Evolutionary conservation across 2,329 filamentous ascomycete species (phyloP).

Genomic region (Colletotrichum coccodes): DNA sequence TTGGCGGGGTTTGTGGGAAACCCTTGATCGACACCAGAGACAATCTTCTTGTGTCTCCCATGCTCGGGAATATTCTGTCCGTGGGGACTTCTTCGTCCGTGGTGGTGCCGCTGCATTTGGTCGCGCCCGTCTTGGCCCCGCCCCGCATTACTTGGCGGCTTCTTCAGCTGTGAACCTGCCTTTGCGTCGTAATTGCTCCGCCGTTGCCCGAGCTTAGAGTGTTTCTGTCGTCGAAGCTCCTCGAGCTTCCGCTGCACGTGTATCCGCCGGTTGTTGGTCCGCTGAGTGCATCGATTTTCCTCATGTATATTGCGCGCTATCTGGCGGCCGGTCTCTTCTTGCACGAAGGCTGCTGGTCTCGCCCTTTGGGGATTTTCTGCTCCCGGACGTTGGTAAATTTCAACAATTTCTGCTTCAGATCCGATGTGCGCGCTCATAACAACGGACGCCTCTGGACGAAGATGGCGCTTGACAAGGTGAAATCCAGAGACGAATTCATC

Average conservation of each 20-base stretch:
- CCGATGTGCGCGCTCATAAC: neutral
- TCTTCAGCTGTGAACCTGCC: neutral
- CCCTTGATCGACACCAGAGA: neutral
- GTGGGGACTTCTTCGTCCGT: neutral
- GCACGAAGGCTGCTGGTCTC: conserved; percentile 1
- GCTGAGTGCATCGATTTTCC: neutral
- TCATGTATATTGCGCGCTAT: neutral
- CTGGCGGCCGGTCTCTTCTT: neutral
- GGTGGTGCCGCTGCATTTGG: conserved; percentile 19
- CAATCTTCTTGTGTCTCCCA: neutral
- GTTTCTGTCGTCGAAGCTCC: neutral
- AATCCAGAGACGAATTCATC: neutral
- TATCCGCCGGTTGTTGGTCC: neutral
- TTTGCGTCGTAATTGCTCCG: neutral
- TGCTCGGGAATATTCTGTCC: neutral
- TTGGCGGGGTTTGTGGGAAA: neutral
- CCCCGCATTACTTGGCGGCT: neutral
- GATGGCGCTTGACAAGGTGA: neutral
- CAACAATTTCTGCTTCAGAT: neutral
- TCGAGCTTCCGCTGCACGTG: conserved; percentile 9
- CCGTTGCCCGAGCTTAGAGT: neutral
- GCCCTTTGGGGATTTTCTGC: neutral
- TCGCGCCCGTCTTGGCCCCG: conserved; percentile 1
- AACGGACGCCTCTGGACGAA: neutral
- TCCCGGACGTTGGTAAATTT: neutral